Evolutionary conservation across 768 basidiomycete species (phyloP), one percentile per base, ranked within the genome.

Genomic region (Inosperma sp.): DNA sequence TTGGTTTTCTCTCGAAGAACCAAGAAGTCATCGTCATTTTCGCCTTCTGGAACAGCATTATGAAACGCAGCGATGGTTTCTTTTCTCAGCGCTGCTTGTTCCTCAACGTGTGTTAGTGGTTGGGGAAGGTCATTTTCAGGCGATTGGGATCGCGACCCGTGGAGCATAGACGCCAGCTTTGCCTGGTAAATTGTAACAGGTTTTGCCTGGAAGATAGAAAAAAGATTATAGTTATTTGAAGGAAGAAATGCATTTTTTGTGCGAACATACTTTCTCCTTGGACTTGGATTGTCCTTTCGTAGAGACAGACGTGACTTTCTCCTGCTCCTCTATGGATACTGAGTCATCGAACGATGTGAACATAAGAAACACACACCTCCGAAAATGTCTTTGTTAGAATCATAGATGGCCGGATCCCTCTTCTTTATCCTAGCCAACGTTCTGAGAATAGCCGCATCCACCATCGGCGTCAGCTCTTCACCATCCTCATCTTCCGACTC

Each of bases 401-500:
- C 76, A 60, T 99, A 97, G 25, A 99, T 95, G 0, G 72, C 77
- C 0, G 93, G 92, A 63, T 94, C 91, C 58, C 79, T 86, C 48
- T 78, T 76, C 64, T 81, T 81, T 49, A 98, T 96, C 58, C 84
- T 79, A 0, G 86, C 89, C 7, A 99, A 74, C 1, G 93, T 98
- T 41, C 92, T 76, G 33, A 98, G 76, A 59, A 98, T 96, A 16
- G 96, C 96, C 36, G 84, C 96, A 60, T 97, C 95, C 43, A 97
- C 81, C 0, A 84, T 85, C 4, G 93, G 93, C 0, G 94, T 98
- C 44, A 98, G 79, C 64, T 97, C 90, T 58, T 92, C 91, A 12
- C 93, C 96, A 51, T 95, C 88, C 62, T 93, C 89, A 64, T 98
- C 94, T 63, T 98, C 94, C 2, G 82, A 82, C 59, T 92, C 89